Evolutionary conservation across 495 filamentous ascomycete genomes (phyloP), one percentile per base, ranked within the genome.

Genomic region (Annulohypoxylon nitens): DNA sequence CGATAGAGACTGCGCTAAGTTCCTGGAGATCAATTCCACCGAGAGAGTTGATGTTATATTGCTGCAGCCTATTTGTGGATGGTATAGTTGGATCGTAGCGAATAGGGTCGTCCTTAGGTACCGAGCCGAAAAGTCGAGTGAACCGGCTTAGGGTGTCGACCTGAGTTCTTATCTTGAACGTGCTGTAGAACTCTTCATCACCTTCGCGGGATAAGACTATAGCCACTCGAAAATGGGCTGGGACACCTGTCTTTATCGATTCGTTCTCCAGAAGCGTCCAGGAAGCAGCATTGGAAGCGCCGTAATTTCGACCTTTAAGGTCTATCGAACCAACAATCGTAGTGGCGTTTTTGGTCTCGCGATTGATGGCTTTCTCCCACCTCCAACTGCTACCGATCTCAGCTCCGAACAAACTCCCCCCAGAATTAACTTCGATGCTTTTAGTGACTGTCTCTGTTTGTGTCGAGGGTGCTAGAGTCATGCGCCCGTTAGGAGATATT

Each of bases 211-310:
- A 70, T 26, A 80, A 58, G 57, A 80, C 11, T 8, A 80, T 74
- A 12, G 73, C 75, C 12, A 69, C 67, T 9, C 70, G 64, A 7
- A 80, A 30, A 18, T 60, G 59, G 2, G 41, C 63, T 0, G 77
- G 77, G 0, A 77, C 75, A 1, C 78, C 78, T 2, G 69, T 72
- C 60, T 75, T 67, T 9, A 60, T 58, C 4, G 55, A 55, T 14
- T 26, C 7, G 47, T 80, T 76, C 60, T 79, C 78, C 14, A 67
- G 8, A 6, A 79, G 51, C 0, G 67, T 65, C 78, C 78, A 79
- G 3, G 50, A 61, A 5, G 64, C 73, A 5, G 33, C 45, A 18
- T 71, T 70, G 18, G 63, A 43, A 25, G 45, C 34, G 1, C 77
- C 77, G 14, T 37, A 77, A 33, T 77, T 73, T 45, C 57, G 50